A percentile compares a stretch with the other conserved stretches of the same genome.
Evolutionary conservation across 306 rosid genomes (phyloP).

Genomic region (Citrullus amarus): DNA sequence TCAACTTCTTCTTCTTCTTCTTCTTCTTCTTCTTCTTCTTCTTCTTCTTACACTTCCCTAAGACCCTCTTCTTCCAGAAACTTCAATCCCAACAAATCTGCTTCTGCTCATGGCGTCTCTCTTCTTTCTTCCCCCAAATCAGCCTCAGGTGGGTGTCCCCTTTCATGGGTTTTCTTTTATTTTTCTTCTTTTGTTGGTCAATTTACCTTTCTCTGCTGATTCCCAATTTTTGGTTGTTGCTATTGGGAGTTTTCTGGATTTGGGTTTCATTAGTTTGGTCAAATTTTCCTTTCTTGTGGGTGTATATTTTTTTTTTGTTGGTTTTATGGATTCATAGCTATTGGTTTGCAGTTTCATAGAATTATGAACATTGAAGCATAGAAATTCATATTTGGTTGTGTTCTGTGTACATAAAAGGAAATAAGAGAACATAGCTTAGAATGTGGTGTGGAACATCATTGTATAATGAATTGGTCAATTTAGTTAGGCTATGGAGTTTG

Average conservation of each 20-base stretch:
- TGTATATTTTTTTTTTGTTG: background rate
- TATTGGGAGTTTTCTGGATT: background rate
- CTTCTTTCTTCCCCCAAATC: constrained; percentile 36
- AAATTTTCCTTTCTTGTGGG: background rate
- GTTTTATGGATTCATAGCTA: background rate
- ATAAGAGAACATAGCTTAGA: background rate
- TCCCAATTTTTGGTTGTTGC: background rate
- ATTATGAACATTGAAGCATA: background rate
- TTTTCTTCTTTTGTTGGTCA: background rate
- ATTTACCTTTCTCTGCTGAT: background rate
- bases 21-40: constrained; percentile 25
- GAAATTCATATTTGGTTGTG: background rate
- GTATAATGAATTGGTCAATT: background rate
- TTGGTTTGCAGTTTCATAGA: background rate
- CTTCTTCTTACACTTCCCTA: constrained; percentile 7
- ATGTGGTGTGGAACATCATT: background rate
- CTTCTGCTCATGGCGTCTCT: constrained; percentile 26
- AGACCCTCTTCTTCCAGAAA: constrained; percentile 23
- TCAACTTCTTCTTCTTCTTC: constrained; percentile 31
- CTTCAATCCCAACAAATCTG: constrained; percentile 28
- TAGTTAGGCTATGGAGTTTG: background rate
- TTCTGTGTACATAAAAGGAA: background rate
- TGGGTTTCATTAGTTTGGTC: background rate
- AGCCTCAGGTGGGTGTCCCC: constrained; percentile 51
- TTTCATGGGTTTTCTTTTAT: background rate